Evolutionary conservation across 441 rosid genomes (phyloP).

Genomic region (Kokia cookei): DNA sequence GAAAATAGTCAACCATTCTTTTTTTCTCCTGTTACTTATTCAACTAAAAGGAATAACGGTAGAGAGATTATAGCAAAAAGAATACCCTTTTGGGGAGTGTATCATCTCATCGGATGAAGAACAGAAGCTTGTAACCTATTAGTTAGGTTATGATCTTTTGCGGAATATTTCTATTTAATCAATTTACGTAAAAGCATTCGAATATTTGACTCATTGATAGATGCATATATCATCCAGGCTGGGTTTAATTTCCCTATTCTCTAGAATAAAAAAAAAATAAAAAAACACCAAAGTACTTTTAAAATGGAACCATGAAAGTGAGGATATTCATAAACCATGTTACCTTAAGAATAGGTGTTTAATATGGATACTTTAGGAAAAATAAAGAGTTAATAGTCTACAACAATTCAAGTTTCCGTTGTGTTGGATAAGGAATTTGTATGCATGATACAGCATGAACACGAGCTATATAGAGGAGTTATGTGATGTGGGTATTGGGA

Average conservation of each 20-base stretch:
- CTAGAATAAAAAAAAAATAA: no score
- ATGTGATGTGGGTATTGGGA: no score
- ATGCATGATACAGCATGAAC: no score
- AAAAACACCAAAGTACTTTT: no score
- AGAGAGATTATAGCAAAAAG: background rate
- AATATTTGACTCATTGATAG: no score
- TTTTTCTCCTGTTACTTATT: slow-evolving; percentile 14
- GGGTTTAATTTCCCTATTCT: background rate
- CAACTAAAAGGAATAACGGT: background rate
- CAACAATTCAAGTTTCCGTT: no score
- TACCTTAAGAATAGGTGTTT: background rate
- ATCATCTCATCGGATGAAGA: background rate
- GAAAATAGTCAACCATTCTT: slow-evolving; percentile 12
- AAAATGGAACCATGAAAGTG: background rate
- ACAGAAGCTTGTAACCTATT: background rate
- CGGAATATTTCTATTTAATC: background rate
- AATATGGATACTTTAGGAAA: no score
- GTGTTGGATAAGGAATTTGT: no score
- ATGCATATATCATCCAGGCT: no score
- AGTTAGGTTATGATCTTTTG: background rate
- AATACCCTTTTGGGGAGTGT: background rate
- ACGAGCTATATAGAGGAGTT: no score
- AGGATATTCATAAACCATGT: background rate
- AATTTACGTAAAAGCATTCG: no score
- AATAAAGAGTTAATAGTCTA: no score